Percentiles rank a stretch among this genome's conserved stretches.
phyloP scores from a whole-genome alignment of 495 filamentous ascomycete species.

The Penicillium goetzii region DNA sequence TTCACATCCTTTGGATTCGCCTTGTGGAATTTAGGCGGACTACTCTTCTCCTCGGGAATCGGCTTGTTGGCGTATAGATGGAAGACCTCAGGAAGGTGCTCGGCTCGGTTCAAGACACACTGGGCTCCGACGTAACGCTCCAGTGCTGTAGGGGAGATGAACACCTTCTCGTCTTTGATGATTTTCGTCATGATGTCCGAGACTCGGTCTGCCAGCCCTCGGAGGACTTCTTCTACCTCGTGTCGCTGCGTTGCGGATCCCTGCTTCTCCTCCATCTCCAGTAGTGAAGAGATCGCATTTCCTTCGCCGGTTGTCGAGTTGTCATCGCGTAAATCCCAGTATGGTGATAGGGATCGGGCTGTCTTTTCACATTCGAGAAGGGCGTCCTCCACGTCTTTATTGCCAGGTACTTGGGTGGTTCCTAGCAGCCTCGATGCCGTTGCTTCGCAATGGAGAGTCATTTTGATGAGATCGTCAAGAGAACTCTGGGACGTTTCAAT shows the following conservation, averaged over 20 bases:
- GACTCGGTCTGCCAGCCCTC: conserved; percentile 46
- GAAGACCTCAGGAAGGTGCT: conserved; percentile 78
- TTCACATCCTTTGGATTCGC: conserved; percentile 68
- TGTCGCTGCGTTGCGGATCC: conserved; percentile 5
- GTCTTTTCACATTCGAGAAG: conserved; percentile 51
- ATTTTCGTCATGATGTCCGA: conserved; percentile 63
- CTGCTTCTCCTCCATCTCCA: conserved; percentile 55
- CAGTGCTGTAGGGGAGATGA: conserved; percentile 76
- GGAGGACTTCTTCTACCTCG: conserved; percentile 11
- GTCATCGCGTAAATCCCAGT: conserved; percentile 29
- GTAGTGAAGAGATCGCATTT: conserved; percentile 53
- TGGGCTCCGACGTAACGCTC: conserved; percentile 72
- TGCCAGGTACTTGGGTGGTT: conserved; percentile 42
- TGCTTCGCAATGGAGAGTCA: conserved; percentile 26
- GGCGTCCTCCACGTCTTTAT: conserved; percentile 43
- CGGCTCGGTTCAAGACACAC: conserved; percentile 66
- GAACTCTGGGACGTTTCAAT: neutral
- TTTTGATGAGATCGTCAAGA: neutral
- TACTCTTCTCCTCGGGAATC: conserved; percentile 62
- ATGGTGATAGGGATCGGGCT: conserved; percentile 40
- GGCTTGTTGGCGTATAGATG: conserved; percentile 84
- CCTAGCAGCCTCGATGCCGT: conserved; percentile 30
- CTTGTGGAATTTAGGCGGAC: conserved; percentile 59
- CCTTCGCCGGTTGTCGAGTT: conserved; percentile 28
- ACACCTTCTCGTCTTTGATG: conserved; percentile 73